Conservation (phyloP, 306 rosid genomes). For the Trifolium subterraneum region DNA sequence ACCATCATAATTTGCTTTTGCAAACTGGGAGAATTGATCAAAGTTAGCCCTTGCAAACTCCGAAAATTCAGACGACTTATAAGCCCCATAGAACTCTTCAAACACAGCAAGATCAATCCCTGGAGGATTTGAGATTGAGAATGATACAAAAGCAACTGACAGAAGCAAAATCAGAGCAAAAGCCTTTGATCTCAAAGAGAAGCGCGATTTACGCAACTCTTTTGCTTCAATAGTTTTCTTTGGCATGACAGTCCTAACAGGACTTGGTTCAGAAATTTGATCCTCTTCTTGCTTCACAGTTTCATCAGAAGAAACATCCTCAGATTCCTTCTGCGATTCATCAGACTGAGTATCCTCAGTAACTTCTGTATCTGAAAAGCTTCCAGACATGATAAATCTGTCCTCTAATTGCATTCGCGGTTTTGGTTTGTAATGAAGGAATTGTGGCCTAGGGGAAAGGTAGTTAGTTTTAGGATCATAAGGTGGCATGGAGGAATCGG, state of each 20-base stretch:
- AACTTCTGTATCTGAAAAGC: conserved; percentile 63
- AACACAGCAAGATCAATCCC: conserved; percentile 45
- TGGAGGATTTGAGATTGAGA: conserved; percentile 46
- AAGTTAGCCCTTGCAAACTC: conserved; percentile 53
- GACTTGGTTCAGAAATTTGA: conserved; percentile 46
- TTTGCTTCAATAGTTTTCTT: conserved; percentile 47
- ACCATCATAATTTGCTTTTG: conserved; percentile 28
- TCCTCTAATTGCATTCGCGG: conserved; percentile 65
- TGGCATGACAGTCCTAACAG: conserved; percentile 3
- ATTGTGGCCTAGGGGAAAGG: conserved; percentile 86
- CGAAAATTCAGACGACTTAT: conserved; percentile 41
- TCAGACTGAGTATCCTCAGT: conserved; percentile 66
- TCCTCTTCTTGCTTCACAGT: conserved; percentile 37
- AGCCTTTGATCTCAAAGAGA: conserved; percentile 49
- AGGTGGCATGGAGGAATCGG: conserved; percentile 66
- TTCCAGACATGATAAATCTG: conserved; percentile 49
- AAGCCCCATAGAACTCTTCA: conserved; percentile 42
- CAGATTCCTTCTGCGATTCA: conserved; percentile 55
- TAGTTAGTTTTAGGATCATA: conserved; percentile 85
- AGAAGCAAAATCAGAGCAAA: conserved; percentile 55
- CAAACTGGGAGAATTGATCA: conserved; percentile 52
- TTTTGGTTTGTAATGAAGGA: conserved; percentile 78
- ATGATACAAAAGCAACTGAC: conserved; percentile 48
- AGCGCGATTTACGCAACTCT: conserved; percentile 40
- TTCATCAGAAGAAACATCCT: conserved; percentile 63